Conservation (phyloP, 2,329 filamentous ascomycete species). For the Alternaria conjuncta region DNA sequence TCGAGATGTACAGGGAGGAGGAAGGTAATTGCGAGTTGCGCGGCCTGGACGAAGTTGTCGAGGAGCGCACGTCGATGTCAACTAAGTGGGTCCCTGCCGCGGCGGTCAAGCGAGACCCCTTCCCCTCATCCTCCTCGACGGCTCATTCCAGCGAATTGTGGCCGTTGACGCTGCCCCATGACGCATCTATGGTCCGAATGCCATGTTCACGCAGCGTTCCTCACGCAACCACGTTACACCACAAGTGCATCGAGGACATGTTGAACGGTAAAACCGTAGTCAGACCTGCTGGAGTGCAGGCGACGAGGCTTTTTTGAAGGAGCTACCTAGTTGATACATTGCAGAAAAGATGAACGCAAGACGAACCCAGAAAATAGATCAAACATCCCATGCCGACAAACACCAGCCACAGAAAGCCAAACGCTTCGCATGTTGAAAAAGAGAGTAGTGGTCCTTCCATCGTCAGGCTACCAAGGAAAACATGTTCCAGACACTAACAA, state of each 20-base stretch:
- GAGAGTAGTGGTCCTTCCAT: constrained; percentile 28
- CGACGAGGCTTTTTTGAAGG: constrained; percentile 32
- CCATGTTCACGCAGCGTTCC: background rate
- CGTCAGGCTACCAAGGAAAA: constrained; percentile 15
- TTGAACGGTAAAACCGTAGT: constrained; percentile 27
- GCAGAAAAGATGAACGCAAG: constrained; percentile 30
- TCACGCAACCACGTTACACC: background rate
- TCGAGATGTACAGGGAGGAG: constrained; percentile 2
- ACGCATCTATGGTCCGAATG: constrained; percentile 13
- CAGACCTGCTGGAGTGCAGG: constrained; percentile 24
- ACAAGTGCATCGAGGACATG: background rate
- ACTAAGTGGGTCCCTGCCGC: constrained; percentile 30
- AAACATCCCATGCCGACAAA: constrained; percentile 24
- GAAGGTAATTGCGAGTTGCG: constrained; percentile 10
- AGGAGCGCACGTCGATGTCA: constrained; percentile 31
- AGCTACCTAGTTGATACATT: constrained; percentile 45
- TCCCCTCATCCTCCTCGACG: constrained; percentile 13
- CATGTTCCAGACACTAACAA: constrained; percentile 36
- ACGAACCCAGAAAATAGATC: constrained; percentile 21
- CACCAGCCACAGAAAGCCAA: constrained; percentile 22
- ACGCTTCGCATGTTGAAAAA: constrained; percentile 29
- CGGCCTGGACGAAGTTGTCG: constrained; percentile 17
- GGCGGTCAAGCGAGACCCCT: constrained; percentile 23
- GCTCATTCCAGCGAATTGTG: constrained; percentile 13
- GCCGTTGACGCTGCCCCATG: constrained; percentile 12